Base-by-base conservation (phyloP, 768 basidiomycete species). In the Suillus sp. region DNA sequence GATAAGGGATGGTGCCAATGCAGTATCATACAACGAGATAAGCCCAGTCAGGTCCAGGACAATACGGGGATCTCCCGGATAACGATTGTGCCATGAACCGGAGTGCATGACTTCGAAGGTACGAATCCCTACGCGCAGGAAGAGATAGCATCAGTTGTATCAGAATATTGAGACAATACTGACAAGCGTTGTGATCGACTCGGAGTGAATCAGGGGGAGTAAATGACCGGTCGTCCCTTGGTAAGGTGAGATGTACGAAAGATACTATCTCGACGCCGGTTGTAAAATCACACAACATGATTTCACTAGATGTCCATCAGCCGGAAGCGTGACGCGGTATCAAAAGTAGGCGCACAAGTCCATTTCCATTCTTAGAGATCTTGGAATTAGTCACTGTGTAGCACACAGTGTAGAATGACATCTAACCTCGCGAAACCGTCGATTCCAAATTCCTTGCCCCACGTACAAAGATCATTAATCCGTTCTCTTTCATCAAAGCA, bases 281-380 rank as follows among this genome's bases (percentile, higher is more conserved):
- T 1, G 71, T 75, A 65, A 84, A 83, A 65, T 83, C 74, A 65
- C 83, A 84, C 11, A 83, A 71, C 77, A 82, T 81, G 13, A 82
- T 69, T 68, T 84, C 83, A 60, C 81, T 83, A 45, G n/a, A 62
- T 16, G 2, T 25, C n/a, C 40, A 4, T 62, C 16, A 62, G 3
- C 25, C 14, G 6, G 20, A 37, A 18, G 11, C 8, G 13, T 7
- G 16, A 64, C 13, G 3, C 22, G 3, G 16, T 18, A 18, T 0
- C 3, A 11, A 59, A 30, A 43, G 32, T 11, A 18, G 25, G 71
- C 81, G 67, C 64, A 82, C 81, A 85, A 82, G 65, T 80, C 75
- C 76, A 79, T 78, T 74, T 82, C 79, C 82, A 82, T 82, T 64
- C n/a, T 79, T 82, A 42, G 14, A 58, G 3, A 25, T 14, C 11